Base-by-base conservation (phyloP, 2,329 filamentous ascomycete species). In the Hypoxylon sp. region DNA sequence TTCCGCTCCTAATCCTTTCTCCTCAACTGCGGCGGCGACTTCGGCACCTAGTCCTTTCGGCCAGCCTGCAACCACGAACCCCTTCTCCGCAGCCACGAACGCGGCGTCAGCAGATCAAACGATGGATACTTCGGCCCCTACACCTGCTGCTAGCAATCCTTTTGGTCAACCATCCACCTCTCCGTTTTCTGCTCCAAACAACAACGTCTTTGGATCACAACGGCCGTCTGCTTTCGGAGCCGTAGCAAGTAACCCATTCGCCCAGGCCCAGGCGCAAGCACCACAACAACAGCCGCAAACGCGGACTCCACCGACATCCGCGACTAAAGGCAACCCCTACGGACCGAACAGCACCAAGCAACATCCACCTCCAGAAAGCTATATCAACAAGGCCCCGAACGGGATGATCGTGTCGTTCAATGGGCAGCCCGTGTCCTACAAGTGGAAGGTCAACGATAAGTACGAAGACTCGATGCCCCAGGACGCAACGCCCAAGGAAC, bases 381-480 rank as follows among this genome's bases (percentile, higher is more conserved):
- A 87, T 69, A 78, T 77, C 9, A 75, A 77, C 2, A 81, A 77
- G 65, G 73, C 76, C 12, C 77, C 79, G 74, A 78, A 80, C 42
- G 82, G 83, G 0, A 77, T 77, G 30, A 77, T 93, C 0, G 76
- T 78, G 0, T 79, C 80, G 61, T 93, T 90, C 82, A 91, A 91
- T 70, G 87, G 87, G 16, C 86, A 85, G 67, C 82, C 82, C 0
- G 89, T 93, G 0, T 77, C 80, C 1, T 92, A 92, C 75, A 82
- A 86, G 69, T 75, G 70, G 71, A 74, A 64, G 38, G 70, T 72
- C 1, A 57, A 65, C 28, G 72, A 72, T 54, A 70, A 62, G 53
- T 75, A 71, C 42, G 64, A 69, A 33, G 70, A 73, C 12, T 30
- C 14, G 14, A 55, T 49, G 53, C 61, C 68, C 1, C 57, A 32